Base-by-base conservation (phyloP, 345 rosid genomes). In the Populus alba region DNA sequence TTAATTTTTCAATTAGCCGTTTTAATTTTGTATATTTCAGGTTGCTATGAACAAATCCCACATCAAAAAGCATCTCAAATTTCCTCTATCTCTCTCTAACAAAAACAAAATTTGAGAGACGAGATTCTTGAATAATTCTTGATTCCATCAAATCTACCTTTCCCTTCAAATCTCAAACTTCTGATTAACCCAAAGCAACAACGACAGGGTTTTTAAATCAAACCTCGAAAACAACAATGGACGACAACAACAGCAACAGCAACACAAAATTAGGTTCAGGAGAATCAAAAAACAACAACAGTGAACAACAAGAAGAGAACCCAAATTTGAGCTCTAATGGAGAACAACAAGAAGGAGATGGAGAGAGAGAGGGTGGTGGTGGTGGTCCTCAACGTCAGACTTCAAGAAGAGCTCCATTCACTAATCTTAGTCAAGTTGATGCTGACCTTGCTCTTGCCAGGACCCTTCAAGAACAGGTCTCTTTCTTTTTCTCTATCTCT, bases 401-500 rank as follows among this genome's bases (percentile, higher is more conserved):
- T 33, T 77, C 95, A 2, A 31, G 80, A 68, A 86, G 97, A 81
- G 92, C 94, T 85, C 95, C 97, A 41, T 96, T 96, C 79, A 85
- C 92, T 81, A 80, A 87, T 81, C 90, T 94, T 23, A 89, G 90
- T 75, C 98, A 92, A 87, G 89, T 90, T 65, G 98, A 96, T 77
- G 95, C 99, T 51, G 97, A 94, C 89, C 94, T 89, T 38, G 97
- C 93, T 77, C 99, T 94, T 63, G 97, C 98, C 33, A 92, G 97
- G 23, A 86, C 92, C 74, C 95, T 92, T 16, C 98, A 94, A 83
- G 99, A 94, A 67, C 98, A 94, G 94, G 98, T 95, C 72, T 72
- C 47, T 57, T 43, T 63, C 11, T 35, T 8, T 33, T 41, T 16
- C 31, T n/a, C 7, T 13, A 11, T 49, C 23, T 55, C 33, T 9